Percentiles rank a stretch among this genome's conserved stretches.
phyloP scores from a whole-genome alignment of 2,329 filamentous ascomycete genomes.

The Blastomyces parvus region DNA sequence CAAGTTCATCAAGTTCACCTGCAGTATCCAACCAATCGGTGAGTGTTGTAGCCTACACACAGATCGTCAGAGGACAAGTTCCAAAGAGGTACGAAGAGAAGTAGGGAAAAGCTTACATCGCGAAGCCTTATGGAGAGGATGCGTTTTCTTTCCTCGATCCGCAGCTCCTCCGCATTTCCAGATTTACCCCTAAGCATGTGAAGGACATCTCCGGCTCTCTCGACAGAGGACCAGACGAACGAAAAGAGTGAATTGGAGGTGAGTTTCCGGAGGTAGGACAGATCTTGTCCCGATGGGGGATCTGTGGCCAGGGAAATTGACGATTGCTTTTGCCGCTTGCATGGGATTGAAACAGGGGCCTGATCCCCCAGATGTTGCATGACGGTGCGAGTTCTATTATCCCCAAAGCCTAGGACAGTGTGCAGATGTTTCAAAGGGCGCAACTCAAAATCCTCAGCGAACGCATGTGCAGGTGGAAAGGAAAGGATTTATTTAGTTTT shows the following conservation, averaged over 20 bases:
- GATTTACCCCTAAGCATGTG: constrained; percentile 44
- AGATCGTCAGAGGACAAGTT: background rate
- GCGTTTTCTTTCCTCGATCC: constrained; percentile 51
- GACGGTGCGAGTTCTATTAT: background rate
- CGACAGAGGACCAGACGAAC: constrained; percentile 18
- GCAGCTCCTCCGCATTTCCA: constrained; percentile 38
- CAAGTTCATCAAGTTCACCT: constrained; percentile 64
- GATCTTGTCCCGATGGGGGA: background rate
- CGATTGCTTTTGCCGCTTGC: background rate
- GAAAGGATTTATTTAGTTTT: background rate
- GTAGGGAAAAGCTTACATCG: constrained; percentile 42
- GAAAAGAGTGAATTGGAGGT: constrained; percentile 28
- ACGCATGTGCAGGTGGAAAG: background rate
- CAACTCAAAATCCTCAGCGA: background rate
- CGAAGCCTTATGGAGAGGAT: constrained; percentile 56
- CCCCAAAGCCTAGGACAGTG: background rate
- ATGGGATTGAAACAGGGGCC: constrained; percentile 7
- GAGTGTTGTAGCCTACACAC: constrained; percentile 32
- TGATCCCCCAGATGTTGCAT: constrained; percentile 18
- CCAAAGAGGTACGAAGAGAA: background rate
- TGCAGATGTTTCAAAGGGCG: background rate
- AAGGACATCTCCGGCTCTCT: constrained; percentile 29
- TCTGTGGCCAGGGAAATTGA: background rate
- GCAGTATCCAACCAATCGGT: constrained; percentile 69
- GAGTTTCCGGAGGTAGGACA: constrained; percentile 19